phyloP scores from a whole-genome alignment of 176 grass and related monocot species.

The Rhipidocladum racemiflorum region DNA sequence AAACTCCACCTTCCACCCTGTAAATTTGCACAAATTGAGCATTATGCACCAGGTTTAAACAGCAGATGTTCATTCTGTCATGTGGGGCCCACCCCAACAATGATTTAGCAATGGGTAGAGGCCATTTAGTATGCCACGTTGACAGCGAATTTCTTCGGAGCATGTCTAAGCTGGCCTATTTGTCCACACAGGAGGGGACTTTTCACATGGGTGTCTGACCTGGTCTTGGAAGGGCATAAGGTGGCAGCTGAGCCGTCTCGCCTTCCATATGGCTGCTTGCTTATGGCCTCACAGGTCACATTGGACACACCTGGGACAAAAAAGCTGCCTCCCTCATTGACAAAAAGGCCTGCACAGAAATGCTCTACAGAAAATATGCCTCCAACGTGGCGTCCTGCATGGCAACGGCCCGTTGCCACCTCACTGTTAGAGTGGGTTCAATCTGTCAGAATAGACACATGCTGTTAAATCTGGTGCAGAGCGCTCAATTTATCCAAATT shows the following conservation, averaged over 20 bases:
- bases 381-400: neutral
- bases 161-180: neutral
- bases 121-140: neutral
- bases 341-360: neutral
- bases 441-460: neutral
- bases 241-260: neutral
- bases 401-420: neutral
- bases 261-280: neutral
- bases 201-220: neutral
- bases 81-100: neutral
- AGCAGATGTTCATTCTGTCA: neutral
- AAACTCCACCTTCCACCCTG: neutral
- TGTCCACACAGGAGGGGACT: neutral
- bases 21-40: neutral
- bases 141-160: neutral
- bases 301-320: neutral
- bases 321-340: neutral
- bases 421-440: neutral
- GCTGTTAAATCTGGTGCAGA: constrained; percentile 15
- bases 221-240: neutral
- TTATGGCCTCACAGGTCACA: neutral
- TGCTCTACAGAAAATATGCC: neutral
- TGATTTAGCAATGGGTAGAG: neutral
- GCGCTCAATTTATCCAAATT: neutral
- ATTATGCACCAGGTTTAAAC: neutral